Evolutionary conservation across 805 yeast species (phyloP).

Genomic region (Saccharomycopsis sp.): DNA sequence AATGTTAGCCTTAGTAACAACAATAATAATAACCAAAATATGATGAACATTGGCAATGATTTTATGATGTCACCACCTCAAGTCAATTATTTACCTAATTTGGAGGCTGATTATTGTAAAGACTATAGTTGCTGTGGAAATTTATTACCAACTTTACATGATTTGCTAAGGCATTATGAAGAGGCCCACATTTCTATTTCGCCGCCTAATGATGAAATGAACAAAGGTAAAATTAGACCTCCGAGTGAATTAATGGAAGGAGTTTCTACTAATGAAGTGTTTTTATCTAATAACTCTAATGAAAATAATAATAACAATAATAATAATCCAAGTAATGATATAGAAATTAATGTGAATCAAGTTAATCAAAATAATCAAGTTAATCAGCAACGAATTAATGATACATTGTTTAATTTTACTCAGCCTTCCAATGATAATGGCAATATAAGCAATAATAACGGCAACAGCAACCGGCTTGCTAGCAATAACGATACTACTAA

Average conservation of each 20-base stretch:
- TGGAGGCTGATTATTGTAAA: constrained; percentile 93
- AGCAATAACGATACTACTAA: constrained; percentile 12
- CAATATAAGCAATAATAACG: constrained; percentile 21
- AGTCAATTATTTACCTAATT: constrained; percentile 75
- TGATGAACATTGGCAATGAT: constrained; percentile 24
- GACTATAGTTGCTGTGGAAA: constrained; percentile 97
- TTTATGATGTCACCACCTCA: constrained; percentile 55
- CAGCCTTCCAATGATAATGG: background rate
- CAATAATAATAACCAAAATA: constrained; percentile 20
- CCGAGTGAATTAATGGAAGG: constrained; percentile 70
- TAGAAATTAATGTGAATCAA: constrained; percentile 25
- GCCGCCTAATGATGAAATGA: constrained; percentile 34
- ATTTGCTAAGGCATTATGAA: constrained; percentile 87
- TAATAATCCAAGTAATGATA: constrained; percentile 15
- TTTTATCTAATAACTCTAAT: constrained; percentile 38
- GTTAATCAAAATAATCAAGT: constrained; percentile 21
- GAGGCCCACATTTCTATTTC: constrained; percentile 80
- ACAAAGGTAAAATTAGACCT: constrained; percentile 34
- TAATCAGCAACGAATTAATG: background rate
- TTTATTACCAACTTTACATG: constrained; percentile 86
- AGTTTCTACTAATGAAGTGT: constrained; percentile 89
- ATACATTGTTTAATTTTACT: background rate
- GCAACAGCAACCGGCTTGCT: constrained; percentile 5
- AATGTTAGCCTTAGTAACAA: constrained; percentile 1
- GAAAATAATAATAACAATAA: background rate